A percentile compares a stretch with the other conserved stretches of the same genome.
phyloP scores from a whole-genome alignment of 2,329 filamentous ascomycete species.

The Grosmannia penicillata region DNA sequence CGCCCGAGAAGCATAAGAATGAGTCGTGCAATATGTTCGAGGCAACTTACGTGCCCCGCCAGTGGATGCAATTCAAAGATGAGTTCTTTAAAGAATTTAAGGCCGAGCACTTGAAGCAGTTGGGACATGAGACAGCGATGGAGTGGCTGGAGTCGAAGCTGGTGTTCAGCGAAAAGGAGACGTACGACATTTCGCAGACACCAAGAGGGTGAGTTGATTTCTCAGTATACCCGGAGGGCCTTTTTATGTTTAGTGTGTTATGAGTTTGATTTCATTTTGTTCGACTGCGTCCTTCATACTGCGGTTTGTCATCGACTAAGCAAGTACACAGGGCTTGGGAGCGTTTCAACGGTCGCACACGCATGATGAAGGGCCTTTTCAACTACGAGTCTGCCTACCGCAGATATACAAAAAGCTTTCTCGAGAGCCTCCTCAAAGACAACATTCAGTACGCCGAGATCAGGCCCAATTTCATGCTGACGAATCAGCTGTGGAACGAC shows the following conservation, averaged over 20 bases:
- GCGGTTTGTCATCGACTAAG: too few species aligned
- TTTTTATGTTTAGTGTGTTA: too few species aligned
- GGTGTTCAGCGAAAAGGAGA: slow-evolving; percentile 44
- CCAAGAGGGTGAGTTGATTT: slow-evolving; percentile 33
- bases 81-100: slow-evolving; percentile 25
- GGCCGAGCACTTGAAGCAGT: too few species aligned
- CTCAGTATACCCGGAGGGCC: too few species aligned
- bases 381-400: slow-evolving; percentile 50
- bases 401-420: slow-evolving; percentile 42
- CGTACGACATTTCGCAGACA: slow-evolving; percentile 35
- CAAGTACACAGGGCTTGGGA: slow-evolving; percentile 31
- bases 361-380: slow-evolving; percentile 59
- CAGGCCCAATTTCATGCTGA: slow-evolving; percentile 51
- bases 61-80: slow-evolving; percentile 26
- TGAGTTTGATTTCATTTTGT: too few species aligned
- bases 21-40: slow-evolving; percentile 31
- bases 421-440: slow-evolving; percentile 47
- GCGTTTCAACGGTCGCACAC: slow-evolving; percentile 53
- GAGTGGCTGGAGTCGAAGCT: slow-evolving; percentile 49
- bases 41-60: slow-evolving; percentile 24
- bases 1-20: slow-evolving; percentile 19
- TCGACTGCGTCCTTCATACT: too few species aligned
- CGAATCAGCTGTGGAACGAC: slow-evolving; percentile 44
- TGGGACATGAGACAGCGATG: too few species aligned
- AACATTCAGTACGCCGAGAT: slow-evolving; percentile 60